Evolutionary conservation across 345 rosid genomes (phyloP), one percentile per base, ranked within the genome.

Genomic region (Lenwebbia sp.): DNA sequence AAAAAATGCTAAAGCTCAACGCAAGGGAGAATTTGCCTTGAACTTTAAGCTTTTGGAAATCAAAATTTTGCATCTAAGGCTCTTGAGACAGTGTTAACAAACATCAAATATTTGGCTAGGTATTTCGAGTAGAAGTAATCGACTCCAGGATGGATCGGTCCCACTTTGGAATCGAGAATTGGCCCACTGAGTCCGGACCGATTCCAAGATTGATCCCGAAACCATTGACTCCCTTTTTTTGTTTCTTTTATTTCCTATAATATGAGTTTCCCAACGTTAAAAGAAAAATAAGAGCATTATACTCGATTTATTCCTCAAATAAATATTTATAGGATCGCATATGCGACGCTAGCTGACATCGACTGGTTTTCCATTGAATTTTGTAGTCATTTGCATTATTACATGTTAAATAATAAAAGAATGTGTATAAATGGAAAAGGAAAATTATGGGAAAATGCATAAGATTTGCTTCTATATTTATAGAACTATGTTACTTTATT

Each of bases 91-190:
- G 0, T 0, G 40, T 60, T 60, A 60, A 28, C 7, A 1, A 58
- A 5, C 4, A 6, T 30, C 0, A n/a, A n/a, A 58, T 58, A 58
- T 12, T 58, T 58, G 17, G 65, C 3, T 58, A 1, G 2, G 17
- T 58, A 7, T 58, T 58, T n/a, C 10, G 37, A 58, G 70, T 3
- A 0, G 17, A 2, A 30, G 1, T n/a, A 47, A 47, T 10, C 11
- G 50, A 10, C 2, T 47, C 12, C 2, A 47, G 3, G 50, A 47
- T 47, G 11, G 17, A n/a, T 58, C 7, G 70, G 17, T n/a, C 13
- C 4, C 6, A n/a, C 19, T 7, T 0, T 58, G 2, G 9, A 58
- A n/a, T 0, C 19, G 6, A 0, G 37, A 58, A 10, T 47, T 47
- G 11, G 50, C 30, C 30, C 0, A 11, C 30, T 0, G 0, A 4